phyloP scores from a whole-genome alignment of 2,329 filamentous ascomycete species.

The Neobulgaria alba region DNA sequence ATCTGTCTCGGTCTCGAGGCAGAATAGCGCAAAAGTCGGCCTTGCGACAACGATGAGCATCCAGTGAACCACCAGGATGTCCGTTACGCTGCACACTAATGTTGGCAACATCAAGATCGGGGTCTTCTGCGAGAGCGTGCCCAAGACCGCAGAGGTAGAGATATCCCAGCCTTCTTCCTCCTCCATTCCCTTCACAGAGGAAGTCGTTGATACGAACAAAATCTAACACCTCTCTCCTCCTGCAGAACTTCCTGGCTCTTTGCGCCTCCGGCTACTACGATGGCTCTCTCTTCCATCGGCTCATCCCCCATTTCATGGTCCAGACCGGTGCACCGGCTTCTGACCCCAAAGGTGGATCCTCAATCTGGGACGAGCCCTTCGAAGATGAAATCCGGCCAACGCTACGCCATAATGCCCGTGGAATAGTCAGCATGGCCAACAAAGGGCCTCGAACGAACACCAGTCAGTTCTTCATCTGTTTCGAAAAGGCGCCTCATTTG shows the following conservation, averaged over 20 bases:
- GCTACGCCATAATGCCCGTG: slow-evolving; percentile 58
- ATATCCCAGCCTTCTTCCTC: no score
- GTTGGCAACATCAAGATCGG: slow-evolving; percentile 90
- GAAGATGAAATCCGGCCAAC: slow-evolving; percentile 73
- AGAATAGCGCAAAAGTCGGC: not conserved
- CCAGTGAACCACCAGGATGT: slow-evolving; percentile 36
- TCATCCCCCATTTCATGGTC: slow-evolving; percentile 74
- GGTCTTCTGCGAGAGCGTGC: slow-evolving; percentile 90
- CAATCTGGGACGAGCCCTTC: slow-evolving; percentile 66
- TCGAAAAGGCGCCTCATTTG: slow-evolving; percentile 69
- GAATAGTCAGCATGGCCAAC: slow-evolving; percentile 71
- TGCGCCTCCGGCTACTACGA: slow-evolving; percentile 75
- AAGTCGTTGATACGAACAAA: slow-evolving; percentile 4
- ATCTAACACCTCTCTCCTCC: slow-evolving; percentile 7
- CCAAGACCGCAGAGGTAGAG: slow-evolving; percentile 80
- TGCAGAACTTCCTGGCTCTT: slow-evolving; percentile 77
- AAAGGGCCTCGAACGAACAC: slow-evolving; percentile 66
- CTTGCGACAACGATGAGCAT: slow-evolving; percentile 8
- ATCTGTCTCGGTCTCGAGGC: not conserved
- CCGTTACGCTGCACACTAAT: slow-evolving; percentile 73
- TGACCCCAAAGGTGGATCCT: slow-evolving; percentile 58
- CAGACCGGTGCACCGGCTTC: slow-evolving; percentile 61
- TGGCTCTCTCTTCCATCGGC: slow-evolving; percentile 66
- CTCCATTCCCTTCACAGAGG: slow-evolving; percentile 13
- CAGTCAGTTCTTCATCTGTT: slow-evolving; percentile 74